phyloP scores from a whole-genome alignment of 23 red algal genomes.

The Pyropia haitanensis region DNA sequence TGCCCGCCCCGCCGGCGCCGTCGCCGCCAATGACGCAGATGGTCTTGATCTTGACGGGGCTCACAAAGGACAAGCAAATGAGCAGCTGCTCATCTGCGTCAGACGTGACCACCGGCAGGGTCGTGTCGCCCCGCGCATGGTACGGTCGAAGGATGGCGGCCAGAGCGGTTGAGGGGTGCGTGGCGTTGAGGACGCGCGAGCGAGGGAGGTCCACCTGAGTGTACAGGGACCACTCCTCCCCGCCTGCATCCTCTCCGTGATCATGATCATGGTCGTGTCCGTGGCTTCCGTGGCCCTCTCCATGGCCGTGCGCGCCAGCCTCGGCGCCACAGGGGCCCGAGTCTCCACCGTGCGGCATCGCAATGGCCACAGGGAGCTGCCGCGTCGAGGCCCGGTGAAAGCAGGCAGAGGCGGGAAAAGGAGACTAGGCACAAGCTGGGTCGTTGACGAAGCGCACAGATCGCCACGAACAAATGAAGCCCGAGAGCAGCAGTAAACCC shows the following conservation, averaged over 20 bases:
- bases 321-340: too few relatives aligned
- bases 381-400: too few relatives aligned
- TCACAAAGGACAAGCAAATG: constrained; percentile 58
- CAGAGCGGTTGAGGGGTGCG: constrained; percentile 23
- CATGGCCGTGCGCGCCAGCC: too few relatives aligned
- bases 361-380: too few relatives aligned
- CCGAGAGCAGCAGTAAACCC: too few relatives aligned
- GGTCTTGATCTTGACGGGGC: constrained; percentile 59
- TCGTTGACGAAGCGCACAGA: too few relatives aligned
- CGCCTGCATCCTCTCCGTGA: constrained; percentile 34
- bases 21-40: constrained; percentile 61
- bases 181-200: constrained; percentile 46
- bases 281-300: constrained; percentile 3
- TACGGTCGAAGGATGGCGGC: constrained; percentile 58
- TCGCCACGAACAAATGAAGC: too few relatives aligned
- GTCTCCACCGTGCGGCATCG: too few relatives aligned
- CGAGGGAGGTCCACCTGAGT: constrained; percentile 38
- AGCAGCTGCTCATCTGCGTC: constrained; percentile 88
- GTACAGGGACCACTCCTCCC: constrained; percentile 71
- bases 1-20: constrained; percentile 35
- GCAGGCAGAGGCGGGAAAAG: too few relatives aligned
- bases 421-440: too few relatives aligned
- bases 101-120: constrained; percentile 44
- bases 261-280: constrained; percentile 49
- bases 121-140: constrained; percentile 32